A percentile compares a stretch with the other conserved stretches of the same genome.
Conservation (phyloP, 1,139 yeast species). For the Saccharomyces hybrid region DNA sequence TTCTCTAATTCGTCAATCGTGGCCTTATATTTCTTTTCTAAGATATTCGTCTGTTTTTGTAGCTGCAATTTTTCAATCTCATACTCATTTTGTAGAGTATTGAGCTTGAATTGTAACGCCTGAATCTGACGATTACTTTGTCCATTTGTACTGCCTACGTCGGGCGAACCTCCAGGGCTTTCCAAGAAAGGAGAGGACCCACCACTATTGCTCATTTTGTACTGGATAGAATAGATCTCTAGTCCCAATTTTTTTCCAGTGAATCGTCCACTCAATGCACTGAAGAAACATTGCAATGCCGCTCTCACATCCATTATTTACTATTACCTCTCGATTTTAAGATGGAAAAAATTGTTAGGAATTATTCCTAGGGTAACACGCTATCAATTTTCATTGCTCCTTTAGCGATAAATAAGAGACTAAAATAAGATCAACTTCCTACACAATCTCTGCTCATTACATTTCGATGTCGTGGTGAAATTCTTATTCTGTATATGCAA, state of each 20-base stretch:
- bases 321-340: background rate
- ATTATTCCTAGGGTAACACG: background rate
- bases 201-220: constrained; percentile 23
- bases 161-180: constrained; percentile 29
- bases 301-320: background rate
- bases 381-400: background rate
- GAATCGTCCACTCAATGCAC: background rate
- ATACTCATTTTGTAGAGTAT: constrained; percentile 23
- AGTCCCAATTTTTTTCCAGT: background rate
- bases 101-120: constrained; percentile 21
- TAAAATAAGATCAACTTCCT: background rate
- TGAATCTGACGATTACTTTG: constrained; percentile 17
- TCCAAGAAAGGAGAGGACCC: constrained; percentile 45
- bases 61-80: constrained; percentile 23
- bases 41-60: constrained; percentile 18
- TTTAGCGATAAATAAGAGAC: background rate
- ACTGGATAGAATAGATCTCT: background rate
- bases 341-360: background rate
- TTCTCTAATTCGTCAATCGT: constrained; percentile 24
- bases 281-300: background rate
- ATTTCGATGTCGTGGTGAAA: background rate
- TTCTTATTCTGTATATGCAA: background rate
- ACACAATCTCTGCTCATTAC: background rate
- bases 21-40: constrained; percentile 23
- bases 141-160: constrained; percentile 2